Conservation (phyloP, 2,329 filamentous ascomycete species). For the Ambrosiella cleistominuta region DNA sequence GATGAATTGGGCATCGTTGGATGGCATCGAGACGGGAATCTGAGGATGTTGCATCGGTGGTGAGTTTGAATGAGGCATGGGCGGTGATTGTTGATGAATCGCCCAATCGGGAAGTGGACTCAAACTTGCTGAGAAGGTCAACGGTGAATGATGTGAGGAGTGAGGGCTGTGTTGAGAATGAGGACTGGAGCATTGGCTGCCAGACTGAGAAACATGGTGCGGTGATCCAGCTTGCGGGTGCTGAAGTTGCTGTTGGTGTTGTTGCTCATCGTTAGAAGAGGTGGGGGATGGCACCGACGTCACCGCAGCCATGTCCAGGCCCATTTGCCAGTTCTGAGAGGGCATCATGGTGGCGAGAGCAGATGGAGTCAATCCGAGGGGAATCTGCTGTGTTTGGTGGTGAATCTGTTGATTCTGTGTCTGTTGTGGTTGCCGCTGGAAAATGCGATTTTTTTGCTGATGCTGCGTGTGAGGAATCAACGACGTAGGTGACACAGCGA, state of each 20-base stretch:
- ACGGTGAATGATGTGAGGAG: slow-evolving; percentile 33
- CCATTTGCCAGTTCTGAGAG: slow-evolving; percentile 30
- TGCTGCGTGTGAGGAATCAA: slow-evolving; percentile 3
- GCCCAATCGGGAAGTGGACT: slow-evolving; percentile 41
- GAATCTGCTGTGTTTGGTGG: slow-evolving; percentile 5
- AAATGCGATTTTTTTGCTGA: slow-evolving; percentile 12
- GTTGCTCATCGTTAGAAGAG: slow-evolving; percentile 22
- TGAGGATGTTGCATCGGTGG: slow-evolving; percentile 25
- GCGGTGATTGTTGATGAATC: slow-evolving; percentile 31
- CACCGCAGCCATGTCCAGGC: slow-evolving; percentile 33
- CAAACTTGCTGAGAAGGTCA: slow-evolving; percentile 22
- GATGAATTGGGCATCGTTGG: slow-evolving; percentile 25
- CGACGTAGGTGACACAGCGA: slow-evolving; percentile 11
- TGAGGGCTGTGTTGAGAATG: slow-evolving; percentile 26
- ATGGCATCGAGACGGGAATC: slow-evolving; percentile 9
- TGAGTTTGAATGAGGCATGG: slow-evolving; percentile 24
- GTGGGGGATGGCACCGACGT: slow-evolving; percentile 28
- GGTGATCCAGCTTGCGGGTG: slow-evolving; percentile 6
- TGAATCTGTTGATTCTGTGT: background rate
- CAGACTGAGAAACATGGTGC: slow-evolving; percentile 17
- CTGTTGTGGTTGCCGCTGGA: slow-evolving; percentile 16
- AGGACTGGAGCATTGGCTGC: slow-evolving; percentile 34
- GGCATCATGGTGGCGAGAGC: slow-evolving; percentile 18
- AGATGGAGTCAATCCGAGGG: slow-evolving; percentile 7
- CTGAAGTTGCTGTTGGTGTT: slow-evolving; percentile 24